phyloP scores from a whole-genome alignment of 1,139 yeast species.

The Nadsonia commutata region DNA sequence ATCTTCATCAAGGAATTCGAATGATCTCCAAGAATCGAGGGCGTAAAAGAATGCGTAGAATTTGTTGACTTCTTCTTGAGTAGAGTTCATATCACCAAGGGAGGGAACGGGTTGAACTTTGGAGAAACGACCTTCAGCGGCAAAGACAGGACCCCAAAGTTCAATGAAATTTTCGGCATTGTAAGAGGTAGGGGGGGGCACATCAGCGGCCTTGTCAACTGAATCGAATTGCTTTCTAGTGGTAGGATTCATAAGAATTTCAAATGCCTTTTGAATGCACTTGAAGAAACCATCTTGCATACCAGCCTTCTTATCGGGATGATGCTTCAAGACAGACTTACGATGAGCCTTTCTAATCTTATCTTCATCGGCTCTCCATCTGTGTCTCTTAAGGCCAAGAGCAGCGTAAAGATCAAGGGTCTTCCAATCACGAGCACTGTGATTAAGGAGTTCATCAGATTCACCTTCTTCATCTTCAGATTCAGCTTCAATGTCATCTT shows the following conservation, averaged over 20 bases:
- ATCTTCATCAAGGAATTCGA: constrained; percentile 96
- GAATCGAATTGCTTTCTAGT: constrained; percentile 93
- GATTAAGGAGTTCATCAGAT: constrained; percentile 52
- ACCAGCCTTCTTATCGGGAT: constrained; percentile 93
- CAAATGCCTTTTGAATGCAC: constrained; percentile 93
- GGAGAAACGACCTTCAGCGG: constrained; percentile 80
- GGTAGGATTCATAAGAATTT: constrained; percentile 67
- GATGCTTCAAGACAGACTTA: constrained; percentile 91
- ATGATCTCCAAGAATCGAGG: constrained; percentile 96
- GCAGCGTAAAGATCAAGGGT: constrained; percentile 92
- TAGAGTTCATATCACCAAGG: constrained; percentile 52
- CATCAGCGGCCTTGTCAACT: constrained; percentile 80
- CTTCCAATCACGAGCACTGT: constrained; percentile 98
- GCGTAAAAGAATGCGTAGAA: constrained; percentile 90
- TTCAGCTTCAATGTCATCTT: constrained; percentile 61
- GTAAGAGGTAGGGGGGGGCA: constrained; percentile 52
- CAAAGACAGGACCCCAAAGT: constrained; percentile 89
- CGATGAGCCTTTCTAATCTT: constrained; percentile 96
- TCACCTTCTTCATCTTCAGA: constrained; percentile 70
- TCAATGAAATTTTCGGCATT: constrained; percentile 63
- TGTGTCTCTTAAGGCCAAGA: constrained; percentile 78
- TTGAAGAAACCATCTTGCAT: constrained; percentile 94
- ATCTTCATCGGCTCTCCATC: constrained; percentile 84
- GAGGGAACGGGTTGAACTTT: constrained; percentile 77
- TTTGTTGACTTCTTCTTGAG: constrained; percentile 74